Conservation (phyloP, 305 asterid species). For the Fraxinus albicans region DNA sequence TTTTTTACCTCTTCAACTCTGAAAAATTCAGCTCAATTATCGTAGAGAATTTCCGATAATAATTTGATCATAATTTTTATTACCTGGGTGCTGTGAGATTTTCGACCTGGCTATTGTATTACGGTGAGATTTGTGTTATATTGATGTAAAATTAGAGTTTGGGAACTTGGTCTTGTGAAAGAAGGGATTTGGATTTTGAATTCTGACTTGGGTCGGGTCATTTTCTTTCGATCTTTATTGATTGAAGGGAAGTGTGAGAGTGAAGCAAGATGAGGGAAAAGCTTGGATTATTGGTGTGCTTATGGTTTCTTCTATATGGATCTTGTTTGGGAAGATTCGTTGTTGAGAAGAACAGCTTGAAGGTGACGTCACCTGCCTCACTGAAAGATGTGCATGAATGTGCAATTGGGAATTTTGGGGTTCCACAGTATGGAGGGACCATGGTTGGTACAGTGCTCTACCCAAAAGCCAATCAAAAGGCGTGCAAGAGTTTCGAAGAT, state of each 20-base stretch:
- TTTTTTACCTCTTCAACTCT: neutral
- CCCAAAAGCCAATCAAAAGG: conserved; percentile 75
- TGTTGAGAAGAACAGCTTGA: conserved; percentile 93
- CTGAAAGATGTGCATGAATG: conserved; percentile 71
- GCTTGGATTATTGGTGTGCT: conserved; percentile 36
- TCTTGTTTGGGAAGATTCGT: conserved; percentile 75
- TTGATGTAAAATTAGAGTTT: conserved; percentile 1
- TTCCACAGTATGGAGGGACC: conserved; percentile 93
- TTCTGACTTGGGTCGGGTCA: conserved; percentile 25
- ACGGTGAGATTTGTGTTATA: conserved; percentile 20
- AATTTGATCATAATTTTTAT: conserved; percentile 3
- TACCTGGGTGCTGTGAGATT: conserved; percentile 19
- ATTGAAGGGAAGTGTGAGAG: conserved; percentile 22
- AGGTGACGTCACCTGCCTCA: conserved; percentile 71
- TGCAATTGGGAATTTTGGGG: conserved; percentile 97
- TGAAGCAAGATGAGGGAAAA: conserved; percentile 47
- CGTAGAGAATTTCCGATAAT: neutral
- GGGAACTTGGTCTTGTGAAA: neutral
- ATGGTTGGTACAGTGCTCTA: conserved; percentile 71
- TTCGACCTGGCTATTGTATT: neutral
- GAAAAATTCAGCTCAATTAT: neutral
- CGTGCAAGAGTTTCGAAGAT: conserved; percentile 59
- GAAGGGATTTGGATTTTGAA: conserved; percentile 7
- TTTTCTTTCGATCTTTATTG: conserved; percentile 18
- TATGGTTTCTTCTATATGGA: conserved; percentile 47